A percentile compares a stretch with the other conserved stretches of the same genome.
Conservation (phyloP, 805 yeast genomes). For the Candida xiaguanensis region DNA sequence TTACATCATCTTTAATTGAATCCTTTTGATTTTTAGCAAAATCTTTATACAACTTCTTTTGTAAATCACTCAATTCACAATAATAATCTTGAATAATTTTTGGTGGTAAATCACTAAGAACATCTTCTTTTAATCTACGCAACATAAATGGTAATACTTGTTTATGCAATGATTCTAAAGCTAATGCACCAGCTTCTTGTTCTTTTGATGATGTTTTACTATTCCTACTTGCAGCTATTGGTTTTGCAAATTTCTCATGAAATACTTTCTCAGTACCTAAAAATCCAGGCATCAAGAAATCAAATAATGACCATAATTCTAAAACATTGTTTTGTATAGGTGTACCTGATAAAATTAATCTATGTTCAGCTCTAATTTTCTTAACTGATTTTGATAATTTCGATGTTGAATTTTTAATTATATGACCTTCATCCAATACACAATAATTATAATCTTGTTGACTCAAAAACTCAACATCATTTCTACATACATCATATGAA, state of each 20-base stretch:
- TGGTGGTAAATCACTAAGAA: conserved; percentile 92
- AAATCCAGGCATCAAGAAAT: conserved; percentile 98
- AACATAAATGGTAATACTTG: conserved; percentile 96
- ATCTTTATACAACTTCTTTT: conserved; percentile 81
- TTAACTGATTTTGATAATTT: conserved; percentile 89
- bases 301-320: conserved; percentile 96
- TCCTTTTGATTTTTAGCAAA: conserved; percentile 83
- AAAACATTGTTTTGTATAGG: conserved; percentile 97
- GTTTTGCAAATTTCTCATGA: conserved; percentile 95
- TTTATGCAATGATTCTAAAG: conserved; percentile 91
- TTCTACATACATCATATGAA: conserved; percentile 93
- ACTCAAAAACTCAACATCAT: conserved; percentile 68
- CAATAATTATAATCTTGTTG: conserved; percentile 81
- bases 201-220: conserved; percentile 87
- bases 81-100: conserved; percentile 97
- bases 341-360: conserved; percentile 91
- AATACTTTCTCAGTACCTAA: conserved; percentile 91
- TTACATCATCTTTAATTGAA: conserved; percentile 62
- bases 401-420: conserved; percentile 86
- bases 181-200: conserved; percentile 95
- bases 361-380: conserved; percentile 75
- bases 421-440: conserved; percentile 96
- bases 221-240: conserved; percentile 90
- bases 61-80: conserved; percentile 91
- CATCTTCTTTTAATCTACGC: conserved; percentile 94